These are phyloP conservation scores for Aspergillus fischeri DNA, from an alignment of 2,329 filamentous ascomycete genomes.

Conservation along the genomic window DNA sequence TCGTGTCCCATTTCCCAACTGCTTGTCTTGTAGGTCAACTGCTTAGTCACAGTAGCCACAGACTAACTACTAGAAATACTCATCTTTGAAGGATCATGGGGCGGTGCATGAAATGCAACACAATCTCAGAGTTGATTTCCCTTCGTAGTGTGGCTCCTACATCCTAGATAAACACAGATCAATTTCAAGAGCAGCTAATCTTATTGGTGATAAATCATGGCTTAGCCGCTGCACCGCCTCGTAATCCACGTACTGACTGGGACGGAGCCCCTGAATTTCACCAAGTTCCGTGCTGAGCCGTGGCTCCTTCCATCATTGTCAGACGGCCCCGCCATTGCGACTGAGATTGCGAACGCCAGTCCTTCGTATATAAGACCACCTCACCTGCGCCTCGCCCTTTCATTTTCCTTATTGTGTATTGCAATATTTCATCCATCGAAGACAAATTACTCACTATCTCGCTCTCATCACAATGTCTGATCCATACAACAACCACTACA, in stretches of 20 bases:
- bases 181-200: no score
- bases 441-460: not conserved
- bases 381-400: not conserved
- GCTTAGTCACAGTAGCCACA: not conserved
- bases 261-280: not conserved
- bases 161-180: no score
- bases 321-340: not conserved
- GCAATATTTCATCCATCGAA: not conserved
- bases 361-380: not conserved
- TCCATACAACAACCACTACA: slow-evolving; percentile 17
- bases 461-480: slow-evolving; percentile 5
- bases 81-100: no score
- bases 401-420: not conserved
- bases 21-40: not conserved
- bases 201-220: not conserved
- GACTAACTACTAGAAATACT: no score
- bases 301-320: not conserved
- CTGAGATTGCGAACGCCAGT: not conserved
- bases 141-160: no score
- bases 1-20: not conserved
- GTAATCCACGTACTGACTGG: not conserved
- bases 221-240: not conserved
- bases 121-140: no score
- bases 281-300: not conserved
- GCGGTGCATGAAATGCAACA: not conserved